phyloP scores from a whole-genome alignment of 805 yeast genomes.

The Sugiyamaella mastotermitis region DNA sequence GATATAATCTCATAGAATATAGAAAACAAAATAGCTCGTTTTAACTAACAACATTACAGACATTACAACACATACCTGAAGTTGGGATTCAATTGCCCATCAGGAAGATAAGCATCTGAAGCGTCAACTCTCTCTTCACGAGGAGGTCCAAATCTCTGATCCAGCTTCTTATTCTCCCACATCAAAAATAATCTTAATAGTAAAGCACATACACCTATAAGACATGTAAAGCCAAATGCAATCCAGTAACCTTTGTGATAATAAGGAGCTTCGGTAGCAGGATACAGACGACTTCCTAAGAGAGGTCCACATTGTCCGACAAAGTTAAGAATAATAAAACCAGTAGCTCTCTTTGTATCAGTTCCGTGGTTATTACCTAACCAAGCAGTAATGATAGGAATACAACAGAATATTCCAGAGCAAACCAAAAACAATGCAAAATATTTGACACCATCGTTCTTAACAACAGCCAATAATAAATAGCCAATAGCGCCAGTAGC shows the following conservation, averaged over 20 bases:
- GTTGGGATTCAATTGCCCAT: constrained; percentile 13
- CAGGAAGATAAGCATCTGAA: constrained; percentile 6
- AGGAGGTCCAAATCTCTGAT: constrained; percentile 17
- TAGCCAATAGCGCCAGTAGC: constrained; percentile 18
- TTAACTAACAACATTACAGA: too few species aligned
- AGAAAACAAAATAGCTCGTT: too few species aligned
- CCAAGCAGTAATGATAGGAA: constrained; percentile 25
- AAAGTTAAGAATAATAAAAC: constrained; percentile 25
- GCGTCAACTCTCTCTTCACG: constrained; percentile 6
- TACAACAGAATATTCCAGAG: constrained; percentile 25
- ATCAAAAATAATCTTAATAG: constrained; percentile 10
- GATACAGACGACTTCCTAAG: constrained; percentile 28
- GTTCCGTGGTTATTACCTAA: constrained; percentile 27
- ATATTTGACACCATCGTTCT: constrained; percentile 22
- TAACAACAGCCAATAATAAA: constrained; percentile 23
- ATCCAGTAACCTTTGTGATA: constrained; percentile 24
- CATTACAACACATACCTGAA: constrained; percentile 13
- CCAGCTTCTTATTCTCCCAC: constrained; percentile 17
- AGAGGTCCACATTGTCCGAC: constrained; percentile 31
- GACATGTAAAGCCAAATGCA: constrained; percentile 17
- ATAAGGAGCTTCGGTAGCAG: constrained; percentile 20
- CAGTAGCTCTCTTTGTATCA: constrained; percentile 26
- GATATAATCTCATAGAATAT: too few species aligned
- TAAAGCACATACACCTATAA: constrained; percentile 15
- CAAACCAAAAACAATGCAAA: constrained; percentile 26